Percentiles rank a stretch among this genome's conserved stretches.
Conservation (phyloP, 352 stramenopile genomes). For the Pythium sp. region DNA sequence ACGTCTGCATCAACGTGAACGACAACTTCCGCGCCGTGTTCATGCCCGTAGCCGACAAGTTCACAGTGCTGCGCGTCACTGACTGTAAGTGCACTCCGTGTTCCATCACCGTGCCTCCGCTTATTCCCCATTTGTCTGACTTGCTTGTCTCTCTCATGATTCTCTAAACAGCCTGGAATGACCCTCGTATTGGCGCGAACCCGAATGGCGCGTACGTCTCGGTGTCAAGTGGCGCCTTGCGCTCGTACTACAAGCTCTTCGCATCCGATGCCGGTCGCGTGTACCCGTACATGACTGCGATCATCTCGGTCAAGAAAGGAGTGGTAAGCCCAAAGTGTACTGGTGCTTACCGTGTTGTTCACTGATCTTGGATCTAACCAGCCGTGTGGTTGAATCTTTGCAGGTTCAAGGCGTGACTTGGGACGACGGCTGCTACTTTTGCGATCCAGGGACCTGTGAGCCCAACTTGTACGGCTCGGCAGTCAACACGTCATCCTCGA, state of each 20-base stretch:
- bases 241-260: conserved; percentile 76
- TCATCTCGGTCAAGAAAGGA: conserved; percentile 80
- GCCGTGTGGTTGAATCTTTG: neutral
- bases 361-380: neutral
- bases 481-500: conserved; percentile 42
- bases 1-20: conserved; percentile 81
- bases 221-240: conserved; percentile 62
- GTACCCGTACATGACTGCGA: conserved; percentile 76
- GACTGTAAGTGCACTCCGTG: conserved; percentile 46
- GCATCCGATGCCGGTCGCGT: conserved; percentile 37
- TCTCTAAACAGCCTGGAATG: conserved; percentile 53
- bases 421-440: conserved; percentile 84
- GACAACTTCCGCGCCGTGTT: conserved; percentile 72
- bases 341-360: neutral
- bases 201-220: conserved; percentile 51
- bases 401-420: conserved; percentile 73
- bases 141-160: neutral
- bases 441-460: conserved; percentile 47
- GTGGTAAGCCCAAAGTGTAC: conserved; percentile 18
- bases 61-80: conserved; percentile 68
- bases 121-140: neutral
- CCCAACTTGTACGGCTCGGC: conserved; percentile 63
- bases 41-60: conserved; percentile 70
- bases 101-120: neutral
- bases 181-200: conserved; percentile 53